Evolutionary conservation across 495 filamentous ascomycete species (phyloP).

Genomic region (Symbiotaphrina buchneri): DNA sequence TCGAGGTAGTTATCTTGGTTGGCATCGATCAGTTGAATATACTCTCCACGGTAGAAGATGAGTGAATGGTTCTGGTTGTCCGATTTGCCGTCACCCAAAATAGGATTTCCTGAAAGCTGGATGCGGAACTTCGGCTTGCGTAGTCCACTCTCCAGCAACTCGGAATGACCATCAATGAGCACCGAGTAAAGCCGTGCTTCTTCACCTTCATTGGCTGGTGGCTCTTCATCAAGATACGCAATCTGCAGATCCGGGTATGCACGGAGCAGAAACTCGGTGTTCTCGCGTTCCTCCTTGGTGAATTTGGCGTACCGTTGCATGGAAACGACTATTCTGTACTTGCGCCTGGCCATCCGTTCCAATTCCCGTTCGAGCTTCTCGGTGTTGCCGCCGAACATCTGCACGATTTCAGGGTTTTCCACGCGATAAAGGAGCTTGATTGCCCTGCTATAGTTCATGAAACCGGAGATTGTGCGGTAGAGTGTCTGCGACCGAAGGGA

Average conservation of each 20-base stretch:
- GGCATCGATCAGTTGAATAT: conserved; percentile 97
- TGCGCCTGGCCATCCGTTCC: conserved; percentile 94
- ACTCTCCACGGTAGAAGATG: conserved; percentile 99
- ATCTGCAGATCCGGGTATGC: conserved; percentile 97
- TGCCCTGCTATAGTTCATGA: conserved; percentile 99
- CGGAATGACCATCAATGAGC: conserved; percentile 92
- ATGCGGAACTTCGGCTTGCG: conserved; percentile 95
- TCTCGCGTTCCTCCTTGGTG: conserved; percentile 98
- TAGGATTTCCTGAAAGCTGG: conserved; percentile 98
- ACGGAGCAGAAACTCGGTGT: conserved; percentile 92
- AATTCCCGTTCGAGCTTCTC: conserved; percentile 98
- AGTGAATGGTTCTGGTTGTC: conserved; percentile 97
- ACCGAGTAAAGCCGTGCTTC: conserved; percentile 92
- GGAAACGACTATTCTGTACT: conserved; percentile 93
- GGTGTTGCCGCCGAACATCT: conserved; percentile 98
- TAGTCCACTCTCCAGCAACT: conserved; percentile 93
- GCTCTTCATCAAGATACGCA: conserved; percentile 92
- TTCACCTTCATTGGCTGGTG: conserved; percentile 71
- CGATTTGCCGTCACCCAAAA: conserved; percentile 95
- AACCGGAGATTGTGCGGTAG: conserved; percentile 93
- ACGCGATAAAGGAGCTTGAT: conserved; percentile 98
- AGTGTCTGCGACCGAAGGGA: conserved; percentile 97
- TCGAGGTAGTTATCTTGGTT: conserved; percentile 99
- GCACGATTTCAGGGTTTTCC: conserved; percentile 96
- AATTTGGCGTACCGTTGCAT: conserved; percentile 99